These are phyloP conservation scores for Leccinum aurantiacum DNA, from an alignment of 768 basidiomycete genomes.

Conservation along the genomic window DNA sequence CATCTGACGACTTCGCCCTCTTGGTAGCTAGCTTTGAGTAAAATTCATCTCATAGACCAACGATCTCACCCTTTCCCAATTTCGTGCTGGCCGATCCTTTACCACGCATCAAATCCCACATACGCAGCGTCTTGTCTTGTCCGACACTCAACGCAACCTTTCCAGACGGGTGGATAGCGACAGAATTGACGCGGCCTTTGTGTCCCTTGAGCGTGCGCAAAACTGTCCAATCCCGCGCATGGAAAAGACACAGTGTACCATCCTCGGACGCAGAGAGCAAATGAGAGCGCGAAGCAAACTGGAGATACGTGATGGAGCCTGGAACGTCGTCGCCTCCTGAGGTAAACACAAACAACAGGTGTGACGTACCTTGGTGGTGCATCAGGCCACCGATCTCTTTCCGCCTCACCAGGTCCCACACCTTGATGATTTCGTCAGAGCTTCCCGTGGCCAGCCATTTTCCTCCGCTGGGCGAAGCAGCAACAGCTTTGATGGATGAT, in stretches of 20 bases:
- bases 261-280: constrained; percentile 92
- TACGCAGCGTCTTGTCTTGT: constrained; percentile 81
- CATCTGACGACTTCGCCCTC: constrained; percentile 94
- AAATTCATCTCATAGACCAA: not conserved
- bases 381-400: constrained; percentile 95
- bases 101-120: constrained; percentile 99
- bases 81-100: constrained; percentile 87
- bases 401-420: constrained; percentile 89
- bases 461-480: constrained; percentile 83
- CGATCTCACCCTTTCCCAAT: constrained; percentile 72
- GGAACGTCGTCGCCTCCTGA: not conserved
- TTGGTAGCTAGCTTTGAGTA: constrained; percentile 27
- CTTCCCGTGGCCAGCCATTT: constrained; percentile 97
- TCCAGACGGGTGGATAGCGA: constrained; percentile 91
- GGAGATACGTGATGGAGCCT: constrained; percentile 91
- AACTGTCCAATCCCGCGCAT: constrained; percentile 91
- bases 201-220: constrained; percentile 89
- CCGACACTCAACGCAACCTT: constrained; percentile 92
- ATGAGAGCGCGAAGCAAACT: constrained; percentile 86
- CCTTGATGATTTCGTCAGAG: constrained; percentile 94
- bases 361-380: constrained; percentile 82
- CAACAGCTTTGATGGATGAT: constrained; percentile 87
- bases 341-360: not conserved
- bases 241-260: constrained; percentile 86
- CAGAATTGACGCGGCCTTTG: constrained; percentile 86